Evolutionary conservation across 768 basidiomycete species (phyloP).

Genomic region (Cubamyces sp.): DNA sequence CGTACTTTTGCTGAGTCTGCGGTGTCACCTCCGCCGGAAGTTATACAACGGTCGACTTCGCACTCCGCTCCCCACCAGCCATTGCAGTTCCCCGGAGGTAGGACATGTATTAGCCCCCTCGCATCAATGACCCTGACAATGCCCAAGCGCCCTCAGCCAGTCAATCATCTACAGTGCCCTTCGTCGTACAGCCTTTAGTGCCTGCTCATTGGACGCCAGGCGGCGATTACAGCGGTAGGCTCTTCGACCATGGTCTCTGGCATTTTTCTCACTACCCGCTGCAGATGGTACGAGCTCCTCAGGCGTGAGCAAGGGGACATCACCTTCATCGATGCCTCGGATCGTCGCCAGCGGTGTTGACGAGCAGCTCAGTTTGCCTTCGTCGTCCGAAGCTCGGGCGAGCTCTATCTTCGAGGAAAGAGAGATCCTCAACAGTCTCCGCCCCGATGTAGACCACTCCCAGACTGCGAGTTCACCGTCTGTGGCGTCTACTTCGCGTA

Average conservation of each 20-base stretch:
- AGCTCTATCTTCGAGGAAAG: slow-evolving; percentile 18
- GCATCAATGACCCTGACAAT: neutral
- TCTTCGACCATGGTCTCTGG: no score
- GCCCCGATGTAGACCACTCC: neutral
- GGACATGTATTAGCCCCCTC: neutral
- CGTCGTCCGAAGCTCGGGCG: neutral
- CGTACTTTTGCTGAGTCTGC: neutral
- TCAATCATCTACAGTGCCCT: slow-evolving; percentile 1
- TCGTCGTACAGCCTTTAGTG: neutral
- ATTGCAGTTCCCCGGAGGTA: neutral
- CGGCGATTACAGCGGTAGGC: slow-evolving; percentile 4
- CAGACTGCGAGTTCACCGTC: neutral
- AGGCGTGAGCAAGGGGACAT: neutral
- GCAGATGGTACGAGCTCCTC: neutral
- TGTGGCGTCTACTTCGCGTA: neutral
- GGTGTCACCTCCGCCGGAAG: neutral
- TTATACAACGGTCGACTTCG: neutral
- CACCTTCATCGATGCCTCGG: no score
- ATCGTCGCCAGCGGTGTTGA: neutral
- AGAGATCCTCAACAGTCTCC: slow-evolving; percentile 7
- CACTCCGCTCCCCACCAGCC: neutral
- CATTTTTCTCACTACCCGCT: no score
- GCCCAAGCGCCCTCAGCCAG: neutral
- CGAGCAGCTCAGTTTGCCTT: neutral
- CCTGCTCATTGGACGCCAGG: slow-evolving; percentile 16